Percentiles rank a stretch among this genome's conserved stretches.
phyloP scores from a whole-genome alignment of 306 rosid species.

The Ziziphus jujuba region DNA sequence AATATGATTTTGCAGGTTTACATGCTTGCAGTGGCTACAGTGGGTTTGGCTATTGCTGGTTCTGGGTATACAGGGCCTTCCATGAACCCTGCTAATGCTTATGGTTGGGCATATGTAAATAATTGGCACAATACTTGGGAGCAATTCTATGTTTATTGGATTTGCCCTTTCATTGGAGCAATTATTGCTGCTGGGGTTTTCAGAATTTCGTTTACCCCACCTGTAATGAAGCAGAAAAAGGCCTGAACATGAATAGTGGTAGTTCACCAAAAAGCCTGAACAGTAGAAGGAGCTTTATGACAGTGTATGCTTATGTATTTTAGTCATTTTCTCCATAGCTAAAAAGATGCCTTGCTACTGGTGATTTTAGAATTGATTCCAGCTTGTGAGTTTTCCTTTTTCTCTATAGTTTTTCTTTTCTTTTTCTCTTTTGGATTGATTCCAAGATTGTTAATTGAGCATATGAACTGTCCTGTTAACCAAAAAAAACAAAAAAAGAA shows the following conservation, averaged over 20 bases:
- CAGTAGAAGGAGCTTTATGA: neutral
- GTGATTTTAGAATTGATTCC: neutral
- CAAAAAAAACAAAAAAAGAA: too few species aligned
- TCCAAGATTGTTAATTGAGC: too few species aligned
- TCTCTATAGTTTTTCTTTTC: too few species aligned
- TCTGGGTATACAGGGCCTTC: conserved; percentile 63
- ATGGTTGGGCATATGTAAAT: conserved; percentile 63
- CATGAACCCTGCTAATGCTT: conserved; percentile 77
- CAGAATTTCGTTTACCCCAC: conserved; percentile 33
- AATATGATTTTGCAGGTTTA: conserved; percentile 48
- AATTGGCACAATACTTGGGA: conserved; percentile 57
- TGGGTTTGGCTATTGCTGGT: conserved; percentile 41
- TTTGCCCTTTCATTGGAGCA: conserved; percentile 57
- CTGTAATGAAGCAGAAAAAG: conserved; percentile 54
- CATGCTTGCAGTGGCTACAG: conserved; percentile 43
- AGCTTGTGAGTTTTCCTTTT: too few species aligned
- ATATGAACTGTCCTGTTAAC: too few species aligned
- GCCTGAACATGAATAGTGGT: too few species aligned
- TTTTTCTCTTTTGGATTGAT: too few species aligned
- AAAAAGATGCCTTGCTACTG: neutral
- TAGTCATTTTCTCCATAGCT: neutral
- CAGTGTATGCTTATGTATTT: neutral
- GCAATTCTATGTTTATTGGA: conserved; percentile 64
- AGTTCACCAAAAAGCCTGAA: conserved; percentile 62
- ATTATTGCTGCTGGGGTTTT: conserved; percentile 41